Conservation (phyloP, 2,329 filamentous ascomycete genomes). For the Lasiodiplodia sp. region DNA sequence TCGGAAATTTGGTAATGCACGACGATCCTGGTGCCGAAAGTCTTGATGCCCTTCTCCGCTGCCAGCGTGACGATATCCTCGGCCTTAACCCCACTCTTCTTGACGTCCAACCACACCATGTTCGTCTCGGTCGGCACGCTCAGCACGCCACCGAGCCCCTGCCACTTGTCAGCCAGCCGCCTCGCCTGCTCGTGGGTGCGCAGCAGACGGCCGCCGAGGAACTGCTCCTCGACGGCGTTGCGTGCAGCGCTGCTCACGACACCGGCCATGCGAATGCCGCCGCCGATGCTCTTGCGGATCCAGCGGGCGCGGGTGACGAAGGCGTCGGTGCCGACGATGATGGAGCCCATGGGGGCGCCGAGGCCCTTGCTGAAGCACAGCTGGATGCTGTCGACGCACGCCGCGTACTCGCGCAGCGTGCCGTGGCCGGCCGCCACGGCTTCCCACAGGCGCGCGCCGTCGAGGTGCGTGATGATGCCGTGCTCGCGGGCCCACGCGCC, state of each 20-base stretch:
- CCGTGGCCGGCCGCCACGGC: conserved; percentile 75
- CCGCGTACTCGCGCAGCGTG: conserved; percentile 70
- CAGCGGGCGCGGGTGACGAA: conserved; percentile 74
- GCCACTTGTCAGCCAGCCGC: conserved; percentile 72
- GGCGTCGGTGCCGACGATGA: conserved; percentile 67
- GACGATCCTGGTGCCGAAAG: conserved; percentile 67
- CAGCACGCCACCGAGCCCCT: conserved; percentile 71
- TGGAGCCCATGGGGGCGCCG: conserved; percentile 80
- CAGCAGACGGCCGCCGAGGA: conserved; percentile 69
- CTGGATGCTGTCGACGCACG: conserved; percentile 75
- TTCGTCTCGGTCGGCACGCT: conserved; percentile 81
- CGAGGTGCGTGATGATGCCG: conserved; percentile 74
- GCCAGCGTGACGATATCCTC: conserved; percentile 64
- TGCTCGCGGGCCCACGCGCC: conserved; percentile 69
- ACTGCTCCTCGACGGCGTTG: conserved; percentile 81
- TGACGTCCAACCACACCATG: conserved; percentile 86
- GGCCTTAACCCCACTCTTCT: conserved; percentile 61
- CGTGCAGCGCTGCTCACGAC: conserved; percentile 77
- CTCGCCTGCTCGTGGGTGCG: conserved; percentile 69
- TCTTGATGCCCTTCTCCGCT: conserved; percentile 63
- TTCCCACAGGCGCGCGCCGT: conserved; percentile 84
- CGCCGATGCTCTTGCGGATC: conserved; percentile 82
- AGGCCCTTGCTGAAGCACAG: conserved; percentile 85
- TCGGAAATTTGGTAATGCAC: conserved; percentile 77
- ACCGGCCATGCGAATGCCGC: conserved; percentile 78